Evolutionary conservation across 2,329 filamentous ascomycete species (phyloP).

Genomic region (Trichoderma semiorbis): DNA sequence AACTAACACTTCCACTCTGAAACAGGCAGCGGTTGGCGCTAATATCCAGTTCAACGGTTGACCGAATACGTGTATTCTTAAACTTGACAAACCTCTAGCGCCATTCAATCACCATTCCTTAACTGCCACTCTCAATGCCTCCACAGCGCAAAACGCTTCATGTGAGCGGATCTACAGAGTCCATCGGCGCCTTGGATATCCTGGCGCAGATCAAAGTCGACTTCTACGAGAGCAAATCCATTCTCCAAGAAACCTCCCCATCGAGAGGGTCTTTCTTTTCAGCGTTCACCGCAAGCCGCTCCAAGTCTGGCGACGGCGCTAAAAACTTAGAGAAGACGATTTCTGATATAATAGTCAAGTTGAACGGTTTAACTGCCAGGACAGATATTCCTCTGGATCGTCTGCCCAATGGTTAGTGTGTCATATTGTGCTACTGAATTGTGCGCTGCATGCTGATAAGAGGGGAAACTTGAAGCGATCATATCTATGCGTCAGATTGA

Average conservation of each 20-base stretch:
- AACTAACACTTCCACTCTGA: neutral
- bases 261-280: neutral
- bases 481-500: neutral
- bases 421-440: neutral
- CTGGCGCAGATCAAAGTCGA: neutral
- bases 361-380: neutral
- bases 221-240: neutral
- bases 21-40: neutral
- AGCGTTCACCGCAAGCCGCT: neutral
- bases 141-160: neutral
- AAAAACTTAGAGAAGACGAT: neutral
- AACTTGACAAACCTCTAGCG: neutral
- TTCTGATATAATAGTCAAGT: neutral
- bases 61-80: neutral
- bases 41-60: neutral
- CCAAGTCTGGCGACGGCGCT: neutral
- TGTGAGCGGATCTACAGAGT: neutral
- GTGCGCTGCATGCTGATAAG: neutral
- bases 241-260: neutral
- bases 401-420: neutral
- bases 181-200: neutral
- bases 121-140: neutral
- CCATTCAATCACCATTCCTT: neutral
- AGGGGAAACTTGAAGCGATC: neutral
- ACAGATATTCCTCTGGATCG: neutral